These are phyloP conservation scores for Mortierella antarctica DNA, from an alignment of 192 early-diverging fungal genomes.

Conservation along the genomic window DNA sequence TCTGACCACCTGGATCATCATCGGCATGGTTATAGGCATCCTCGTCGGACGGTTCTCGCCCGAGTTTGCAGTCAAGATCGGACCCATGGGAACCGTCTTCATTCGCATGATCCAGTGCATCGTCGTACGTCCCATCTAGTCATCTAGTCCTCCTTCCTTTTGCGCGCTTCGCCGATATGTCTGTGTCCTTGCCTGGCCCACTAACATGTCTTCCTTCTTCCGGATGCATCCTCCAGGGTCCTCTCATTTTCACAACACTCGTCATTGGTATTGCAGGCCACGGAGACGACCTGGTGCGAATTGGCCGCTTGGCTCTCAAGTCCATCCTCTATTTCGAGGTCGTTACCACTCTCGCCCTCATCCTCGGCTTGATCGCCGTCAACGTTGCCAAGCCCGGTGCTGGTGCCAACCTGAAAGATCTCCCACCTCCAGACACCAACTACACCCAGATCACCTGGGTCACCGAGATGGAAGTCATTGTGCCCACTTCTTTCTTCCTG, in stretches of 20 bases:
- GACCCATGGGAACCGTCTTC: constrained; percentile 59
- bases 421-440: constrained; percentile 4
- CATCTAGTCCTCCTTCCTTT: background rate
- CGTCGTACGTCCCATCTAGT: constrained; percentile 16
- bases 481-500: constrained; percentile 70
- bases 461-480: constrained; percentile 63
- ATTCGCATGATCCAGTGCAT: constrained; percentile 63
- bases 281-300: constrained; percentile 62
- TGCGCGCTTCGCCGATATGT: background rate
- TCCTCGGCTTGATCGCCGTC: constrained; percentile 69
- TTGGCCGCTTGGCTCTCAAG: constrained; percentile 72
- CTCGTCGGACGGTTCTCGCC: constrained; percentile 57
- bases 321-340: constrained; percentile 73
- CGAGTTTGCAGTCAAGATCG: constrained; percentile 46
- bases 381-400: constrained; percentile 70
- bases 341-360: constrained; percentile 67
- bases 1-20: constrained; percentile 61
- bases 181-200: background rate
- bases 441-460: constrained; percentile 57
- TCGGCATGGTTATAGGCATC: constrained; percentile 61
- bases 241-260: constrained; percentile 76
- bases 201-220: background rate
- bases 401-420: constrained; percentile 44
- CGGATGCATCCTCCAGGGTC: constrained; percentile 38
- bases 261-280: constrained; percentile 78